Evolutionary conservation across 257 asterid species (phyloP), one percentile per base, ranked within the genome.

Genomic region (Capsicum rhomboideum): DNA sequence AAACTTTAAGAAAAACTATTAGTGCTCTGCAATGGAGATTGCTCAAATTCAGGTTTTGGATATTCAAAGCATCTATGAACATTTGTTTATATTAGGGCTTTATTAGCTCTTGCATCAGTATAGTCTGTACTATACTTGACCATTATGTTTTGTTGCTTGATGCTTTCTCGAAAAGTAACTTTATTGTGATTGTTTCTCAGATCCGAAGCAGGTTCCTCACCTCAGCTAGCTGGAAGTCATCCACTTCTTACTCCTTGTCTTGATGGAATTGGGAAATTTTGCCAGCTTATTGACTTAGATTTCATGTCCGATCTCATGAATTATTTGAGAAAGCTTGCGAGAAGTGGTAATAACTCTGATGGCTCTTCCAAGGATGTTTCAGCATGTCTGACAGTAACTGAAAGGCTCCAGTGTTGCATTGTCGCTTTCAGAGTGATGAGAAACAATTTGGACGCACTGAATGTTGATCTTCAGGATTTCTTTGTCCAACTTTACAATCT

Each of bases 241-340:
- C 98, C 99, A 54, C 88, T 97, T 56, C 99, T 97, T 82, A 97
- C 88, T 84, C 94, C 98, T 54, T 93, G 98, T 89, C 87, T 97
- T 89, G 87, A 91, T 84, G 99, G 99, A 85, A 95, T 97, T 54
- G 99, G 98, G 72, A 93, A 92, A 56, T 95, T 92, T 78, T 88
- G 98, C 67, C 99, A 97, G 84, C 91, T 95, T 20, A 91, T 97
- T 54, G 99, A 97, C 92, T 84, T 97, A 88, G 98, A 92, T 85
- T 97, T 92, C 87, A 97, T 97, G 98, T 92, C 97, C 75, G 99
- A 97, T 88, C 95, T 97, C 46, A 92, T 93, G 98, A 87, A 90
- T 21, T 89, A 87, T 86, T 89, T 96, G 86, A 87, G 98, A 83
- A 92, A 89, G 92, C 98, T 97, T 85, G 96, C 97, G 69, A 94